Evolutionary conservation across 306 rosid genomes (phyloP), one percentile per base, ranked within the genome.

Genomic region (Lagenaria siceraria): DNA sequence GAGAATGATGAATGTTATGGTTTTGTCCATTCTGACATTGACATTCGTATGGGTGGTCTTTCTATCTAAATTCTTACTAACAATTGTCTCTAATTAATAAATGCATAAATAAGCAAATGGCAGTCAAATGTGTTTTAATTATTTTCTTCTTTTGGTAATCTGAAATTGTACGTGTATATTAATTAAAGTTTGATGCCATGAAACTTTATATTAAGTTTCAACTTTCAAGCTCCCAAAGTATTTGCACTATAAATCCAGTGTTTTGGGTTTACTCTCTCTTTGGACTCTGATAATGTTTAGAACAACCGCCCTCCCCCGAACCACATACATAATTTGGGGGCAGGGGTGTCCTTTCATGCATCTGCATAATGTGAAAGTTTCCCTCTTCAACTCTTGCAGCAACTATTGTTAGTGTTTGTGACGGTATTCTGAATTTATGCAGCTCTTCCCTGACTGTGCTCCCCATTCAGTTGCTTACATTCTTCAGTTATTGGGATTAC

Each of bases 361-460:
- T 25, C 65, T 35, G 18, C 25, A 35, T 36, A 8, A 8, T 10
- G 46, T 38, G 73, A 36, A 65, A 65, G 4, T 33, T 17, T 65
- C 7, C 48, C 14, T 38, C 73, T 10, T 65, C 4, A 14, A 65
- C 27, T 64, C 6, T 18, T 9, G 14, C 25, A 64, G 70, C 48
- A 31, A 6, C 49, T 19, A 19, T 19, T 36, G 24, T n/a, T 36
- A 65, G 29, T 65, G 49, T 36, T 58, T 61, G n/a, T 69, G 75
- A 69, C 8, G 9, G 9, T 33, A 13, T 60, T 73, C 54, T 75
- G 42, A 48, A 70, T 82, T 55, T 48, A 14, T 87, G 86, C 99
- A 95, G 99, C 99, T 95, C 76, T 85, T 92, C 83, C 93, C 99
- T 11, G 93, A 92, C 72, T 95, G 97, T 77, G 97, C 97, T 40